Evolutionary conservation across 1,284 basidiomycete genomes (phyloP).

Genomic region (Pseudozyma sp.): DNA sequence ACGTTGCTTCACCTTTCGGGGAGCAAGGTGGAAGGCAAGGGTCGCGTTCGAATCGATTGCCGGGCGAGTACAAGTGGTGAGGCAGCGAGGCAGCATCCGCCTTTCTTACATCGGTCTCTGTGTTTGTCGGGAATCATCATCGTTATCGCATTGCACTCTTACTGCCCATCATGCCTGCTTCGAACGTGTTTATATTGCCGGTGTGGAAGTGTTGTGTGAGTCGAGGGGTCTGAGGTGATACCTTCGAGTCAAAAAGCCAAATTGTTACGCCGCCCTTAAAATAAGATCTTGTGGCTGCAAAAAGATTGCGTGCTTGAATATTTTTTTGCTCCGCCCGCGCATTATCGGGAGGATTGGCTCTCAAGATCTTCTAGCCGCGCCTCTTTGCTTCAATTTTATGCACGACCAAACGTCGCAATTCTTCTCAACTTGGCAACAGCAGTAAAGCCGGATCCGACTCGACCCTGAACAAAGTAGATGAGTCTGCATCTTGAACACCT

Average conservation of each 20-base stretch:
- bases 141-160: background rate
- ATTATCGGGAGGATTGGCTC: constrained; percentile 3
- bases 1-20: constrained; percentile 34
- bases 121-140: background rate
- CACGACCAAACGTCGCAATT: background rate
- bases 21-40: constrained; percentile 11
- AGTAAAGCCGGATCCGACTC: constrained; percentile 8
- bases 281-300: background rate
- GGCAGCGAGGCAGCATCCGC: background rate
- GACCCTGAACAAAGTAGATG: background rate
- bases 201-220: background rate
- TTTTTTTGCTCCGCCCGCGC: background rate
- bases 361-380: constrained; percentile 9
- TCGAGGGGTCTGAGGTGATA: too few relatives aligned
- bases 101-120: background rate
- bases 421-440: background rate
- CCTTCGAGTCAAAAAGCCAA: too few relatives aligned
- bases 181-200: background rate
- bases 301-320: constrained; percentile 22
- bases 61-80: constrained; percentile 50
- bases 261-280: background rate
- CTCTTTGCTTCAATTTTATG: background rate
- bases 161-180: background rate
- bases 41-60: constrained; percentile 22
- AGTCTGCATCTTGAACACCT: background rate